Base-by-base conservation (phyloP, 1,284 basidiomycete species). In the Hypsizygus ulmarius region DNA sequence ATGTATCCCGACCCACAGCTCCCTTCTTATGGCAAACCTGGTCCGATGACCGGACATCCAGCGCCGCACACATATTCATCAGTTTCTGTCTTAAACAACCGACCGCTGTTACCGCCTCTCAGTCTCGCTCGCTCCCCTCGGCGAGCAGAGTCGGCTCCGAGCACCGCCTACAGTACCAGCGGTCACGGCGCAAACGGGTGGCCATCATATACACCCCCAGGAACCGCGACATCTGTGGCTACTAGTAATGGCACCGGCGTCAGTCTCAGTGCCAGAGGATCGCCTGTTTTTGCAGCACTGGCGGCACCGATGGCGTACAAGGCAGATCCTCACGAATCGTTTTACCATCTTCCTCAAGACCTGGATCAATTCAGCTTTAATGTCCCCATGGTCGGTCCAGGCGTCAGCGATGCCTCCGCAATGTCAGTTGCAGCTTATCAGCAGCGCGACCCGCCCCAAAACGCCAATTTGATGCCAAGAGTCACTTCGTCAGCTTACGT, bases 121-220 rank as follows among this genome's bases (percentile, higher is more conserved):
- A 64, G 53, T 44, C 52, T 68, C 32, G 60, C 65, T 43, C 59
- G 62, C 8, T 62, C 65, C 15, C 64, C 66, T 35, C 66, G 65
- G 10, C 66, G 71, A 28, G 60, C 68, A 3, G 74, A 78, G 42
- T 77, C 77, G 16, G 74, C 71, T 1, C 78, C 79, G 9, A 72
- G 65, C 33, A 77, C 79, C 0, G 71, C 68, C 5, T 67, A 70
- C 35, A 77, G 70, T 27, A 69, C 69, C 1, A 77, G 75, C 43
- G 71, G 75, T 10, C 68, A 70, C 33, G 69, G 67, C 1, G 51
- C 64, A 11, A 69, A 66, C 45, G 72, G 72, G 16, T 82, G 80
- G 80, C 70, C 77, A 5, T 66, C 74, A 25, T 82, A 82, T 52
- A 81, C 79, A 0, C 79, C 79, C 29, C 80, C 80, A 1, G 70